phyloP scores from a whole-genome alignment of 2,329 filamentous ascomycete genomes.

The Incumbomyces delicatus region DNA sequence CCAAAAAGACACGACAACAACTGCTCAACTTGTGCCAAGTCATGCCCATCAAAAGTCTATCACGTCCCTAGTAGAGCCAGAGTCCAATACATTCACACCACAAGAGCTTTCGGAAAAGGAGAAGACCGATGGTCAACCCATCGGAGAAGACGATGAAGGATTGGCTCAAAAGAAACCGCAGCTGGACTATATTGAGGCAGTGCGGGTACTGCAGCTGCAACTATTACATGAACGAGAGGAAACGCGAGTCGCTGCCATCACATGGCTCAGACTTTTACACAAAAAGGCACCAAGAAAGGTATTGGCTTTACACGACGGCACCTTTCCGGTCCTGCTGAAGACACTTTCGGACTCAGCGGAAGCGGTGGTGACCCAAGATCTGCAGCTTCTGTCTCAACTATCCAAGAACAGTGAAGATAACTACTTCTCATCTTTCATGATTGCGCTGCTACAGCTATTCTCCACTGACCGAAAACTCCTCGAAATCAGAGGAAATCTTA shows the following conservation, averaged over 20 bases:
- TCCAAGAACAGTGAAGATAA: constrained; percentile 93
- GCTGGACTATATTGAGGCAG: constrained; percentile 90
- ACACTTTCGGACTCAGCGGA: constrained; percentile 93
- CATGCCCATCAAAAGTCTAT: constrained; percentile 14
- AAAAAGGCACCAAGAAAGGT: constrained; percentile 89
- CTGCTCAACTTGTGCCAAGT: constrained; percentile 26
- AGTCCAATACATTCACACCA: constrained; percentile 21
- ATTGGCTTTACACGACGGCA: constrained; percentile 91
- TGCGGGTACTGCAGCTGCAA: constrained; percentile 82
- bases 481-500: constrained; percentile 87
- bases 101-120: constrained; percentile 18
- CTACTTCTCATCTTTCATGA: constrained; percentile 97
- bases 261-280: constrained; percentile 97
- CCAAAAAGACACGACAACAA: neutral
- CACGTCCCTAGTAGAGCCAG: constrained; percentile 5
- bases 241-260: constrained; percentile 83
- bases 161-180: constrained; percentile 36
- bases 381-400: constrained; percentile 90
- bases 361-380: constrained; percentile 86
- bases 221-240: constrained; percentile 96
- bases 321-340: constrained; percentile 90
- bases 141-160: constrained; percentile 22
- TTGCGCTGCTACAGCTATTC: constrained; percentile 88
- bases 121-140: constrained; percentile 22
- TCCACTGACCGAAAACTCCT: constrained; percentile 85